These are phyloP conservation scores for Chalaropsis ovoidea DNA, from an alignment of 2,329 filamentous ascomycete species.

Conservation along the genomic window DNA sequence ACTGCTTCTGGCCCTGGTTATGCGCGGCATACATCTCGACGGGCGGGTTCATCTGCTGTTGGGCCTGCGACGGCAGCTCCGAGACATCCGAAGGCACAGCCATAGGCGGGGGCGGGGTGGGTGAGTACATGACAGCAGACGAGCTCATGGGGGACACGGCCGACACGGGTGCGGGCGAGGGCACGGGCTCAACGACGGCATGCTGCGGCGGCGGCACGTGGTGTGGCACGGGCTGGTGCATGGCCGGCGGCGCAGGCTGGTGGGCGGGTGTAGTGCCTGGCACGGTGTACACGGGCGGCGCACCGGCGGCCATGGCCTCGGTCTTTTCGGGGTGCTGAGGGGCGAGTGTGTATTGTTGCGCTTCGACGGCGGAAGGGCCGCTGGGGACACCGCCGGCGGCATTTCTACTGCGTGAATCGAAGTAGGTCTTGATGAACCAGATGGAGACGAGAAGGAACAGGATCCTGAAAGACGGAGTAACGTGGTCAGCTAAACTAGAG, in stretches of 20 bases:
- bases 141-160: background rate
- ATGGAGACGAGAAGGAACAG: slow-evolving; percentile 35
- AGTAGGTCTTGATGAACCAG: slow-evolving; percentile 33
- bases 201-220: background rate
- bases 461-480: slow-evolving; percentile 30
- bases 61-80: slow-evolving; percentile 54
- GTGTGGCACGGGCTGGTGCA: background rate
- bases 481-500: background rate
- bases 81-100: slow-evolving; percentile 14
- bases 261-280: background rate
- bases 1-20: background rate
- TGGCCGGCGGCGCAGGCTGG: slow-evolving; percentile 1
- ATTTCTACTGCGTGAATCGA: slow-evolving; percentile 32
- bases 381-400: slow-evolving; percentile 28
- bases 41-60: slow-evolving; percentile 18
- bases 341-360: slow-evolving; percentile 20
- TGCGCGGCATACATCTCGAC: slow-evolving; percentile 17
- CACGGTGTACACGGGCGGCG: background rate
- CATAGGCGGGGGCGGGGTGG: slow-evolving; percentile 4
- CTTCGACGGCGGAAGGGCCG: slow-evolving; percentile 26
- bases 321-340: background rate
- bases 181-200: background rate
- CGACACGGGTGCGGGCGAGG: slow-evolving; percentile 4
- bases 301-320: background rate
- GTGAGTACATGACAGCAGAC: slow-evolving; percentile 6